These are phyloP conservation scores for Diaporthe vexans DNA, from an alignment of 2,329 filamentous ascomycete species.

Conservation along the genomic window DNA sequence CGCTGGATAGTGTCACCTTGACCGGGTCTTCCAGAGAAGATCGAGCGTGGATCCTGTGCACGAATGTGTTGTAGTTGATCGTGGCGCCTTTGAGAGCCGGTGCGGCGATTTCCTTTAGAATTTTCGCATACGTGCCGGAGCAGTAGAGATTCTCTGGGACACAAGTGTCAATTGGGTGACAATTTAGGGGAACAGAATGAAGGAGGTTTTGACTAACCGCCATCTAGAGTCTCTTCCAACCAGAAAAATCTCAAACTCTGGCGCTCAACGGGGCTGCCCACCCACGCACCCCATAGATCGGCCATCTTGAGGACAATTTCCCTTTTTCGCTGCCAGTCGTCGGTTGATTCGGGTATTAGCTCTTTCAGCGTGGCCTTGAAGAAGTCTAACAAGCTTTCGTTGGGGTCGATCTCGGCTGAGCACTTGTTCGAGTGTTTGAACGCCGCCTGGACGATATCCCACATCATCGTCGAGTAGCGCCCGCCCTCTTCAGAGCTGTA, in stretches of 20 bases:
- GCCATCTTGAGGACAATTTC: slow-evolving; percentile 65
- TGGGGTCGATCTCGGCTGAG: slow-evolving; percentile 60
- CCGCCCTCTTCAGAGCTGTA: slow-evolving; percentile 63
- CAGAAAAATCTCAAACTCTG: slow-evolving; percentile 84
- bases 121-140: slow-evolving; percentile 70
- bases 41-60: slow-evolving; percentile 58
- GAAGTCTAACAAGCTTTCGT: slow-evolving; percentile 67
- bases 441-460: slow-evolving; percentile 77
- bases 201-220: slow-evolving; percentile 59
- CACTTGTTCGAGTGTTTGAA: slow-evolving; percentile 76
- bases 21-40: slow-evolving; percentile 42
- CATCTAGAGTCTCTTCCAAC: slow-evolving; percentile 83
- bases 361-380: slow-evolving; percentile 61
- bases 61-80: slow-evolving; percentile 65
- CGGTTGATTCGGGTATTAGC: slow-evolving; percentile 61
- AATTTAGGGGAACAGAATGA: neutral
- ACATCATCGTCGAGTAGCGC: slow-evolving; percentile 68
- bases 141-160: slow-evolving; percentile 70
- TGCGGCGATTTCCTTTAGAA: slow-evolving; percentile 70
- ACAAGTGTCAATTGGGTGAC: slow-evolving; percentile 16
- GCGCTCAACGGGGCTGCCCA: slow-evolving; percentile 73
- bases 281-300: slow-evolving; percentile 79
- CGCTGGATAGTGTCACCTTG: slow-evolving; percentile 34
- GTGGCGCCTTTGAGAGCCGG: slow-evolving; percentile 68
- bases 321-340: slow-evolving; percentile 57